Conservation (phyloP, 495 filamentous ascomycete genomes). For the Acidiella bohemica region DNA sequence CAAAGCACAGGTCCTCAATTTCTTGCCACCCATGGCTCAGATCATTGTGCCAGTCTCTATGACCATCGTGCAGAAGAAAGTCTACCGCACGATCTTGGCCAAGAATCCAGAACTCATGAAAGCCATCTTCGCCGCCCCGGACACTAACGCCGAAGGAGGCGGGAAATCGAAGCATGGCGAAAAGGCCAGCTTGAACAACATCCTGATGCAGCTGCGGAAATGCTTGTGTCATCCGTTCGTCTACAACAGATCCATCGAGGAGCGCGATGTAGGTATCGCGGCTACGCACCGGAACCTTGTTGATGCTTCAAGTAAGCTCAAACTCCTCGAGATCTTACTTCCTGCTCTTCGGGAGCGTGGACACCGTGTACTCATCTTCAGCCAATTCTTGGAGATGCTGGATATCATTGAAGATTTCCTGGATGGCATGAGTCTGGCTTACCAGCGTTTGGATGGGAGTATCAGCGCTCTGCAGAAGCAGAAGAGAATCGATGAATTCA, state of each 20-base stretch:
- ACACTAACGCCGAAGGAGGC: no score
- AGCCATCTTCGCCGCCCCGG: no score
- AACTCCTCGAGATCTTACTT: slow-evolving; percentile 73
- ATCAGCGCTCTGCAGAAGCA: slow-evolving; percentile 74
- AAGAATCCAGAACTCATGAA: no score
- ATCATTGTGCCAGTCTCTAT: slow-evolving; percentile 89
- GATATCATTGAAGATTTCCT: slow-evolving; percentile 88
- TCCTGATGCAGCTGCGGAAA: slow-evolving; percentile 88
- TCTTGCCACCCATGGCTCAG: slow-evolving; percentile 82
- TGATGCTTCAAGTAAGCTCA: slow-evolving; percentile 80
- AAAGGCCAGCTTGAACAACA: slow-evolving; percentile 70
- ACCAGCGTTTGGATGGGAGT: slow-evolving; percentile 70
- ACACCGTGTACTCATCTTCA: slow-evolving; percentile 90
- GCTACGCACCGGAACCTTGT: slow-evolving; percentile 64
- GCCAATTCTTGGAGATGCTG: slow-evolving; percentile 81
- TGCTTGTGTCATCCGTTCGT: slow-evolving; percentile 92
- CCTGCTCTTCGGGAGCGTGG: slow-evolving; percentile 76
- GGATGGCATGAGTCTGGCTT: slow-evolving; percentile 48
- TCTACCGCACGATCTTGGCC: slow-evolving; percentile 88
- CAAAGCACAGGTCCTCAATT: slow-evolving; percentile 69
- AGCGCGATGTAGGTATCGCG: slow-evolving; percentile 40
- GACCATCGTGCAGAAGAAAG: slow-evolving; percentile 79
- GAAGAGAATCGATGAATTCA: slow-evolving; percentile 82
- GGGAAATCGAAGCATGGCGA: slow-evolving; percentile 48
- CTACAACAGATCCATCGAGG: slow-evolving; percentile 78